phyloP scores from a whole-genome alignment of 2,329 filamentous ascomycete genomes.

The Macrophomina phaseolina region DNA sequence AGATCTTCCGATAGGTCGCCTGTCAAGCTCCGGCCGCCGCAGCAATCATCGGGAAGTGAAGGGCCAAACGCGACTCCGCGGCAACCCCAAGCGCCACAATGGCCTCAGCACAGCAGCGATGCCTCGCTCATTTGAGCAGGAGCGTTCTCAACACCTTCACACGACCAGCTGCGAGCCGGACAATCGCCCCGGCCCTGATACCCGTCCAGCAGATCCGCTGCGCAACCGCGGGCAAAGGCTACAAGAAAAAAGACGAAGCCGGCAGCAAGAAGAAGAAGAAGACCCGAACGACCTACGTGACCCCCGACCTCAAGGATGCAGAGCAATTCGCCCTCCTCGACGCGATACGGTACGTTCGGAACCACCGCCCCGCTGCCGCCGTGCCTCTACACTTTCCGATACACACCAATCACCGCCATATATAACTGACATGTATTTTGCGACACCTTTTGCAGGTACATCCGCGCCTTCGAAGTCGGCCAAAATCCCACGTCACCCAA shows the following conservation, averaged over 20 bases:
- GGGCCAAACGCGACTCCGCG: conserved; percentile 11
- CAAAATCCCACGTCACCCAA: conserved; percentile 74
- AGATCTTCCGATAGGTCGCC: conserved; percentile 12
- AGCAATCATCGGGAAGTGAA: conserved; percentile 17
- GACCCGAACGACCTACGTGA: conserved; percentile 68
- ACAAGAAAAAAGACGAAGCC: conserved; percentile 49
- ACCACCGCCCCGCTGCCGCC: not conserved
- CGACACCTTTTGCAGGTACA: conserved; percentile 64
- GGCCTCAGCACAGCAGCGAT: conserved; percentile 42
- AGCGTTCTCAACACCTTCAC: conserved; percentile 28
- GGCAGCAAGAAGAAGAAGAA: conserved; percentile 64
- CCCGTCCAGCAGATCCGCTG: conserved; percentile 45
- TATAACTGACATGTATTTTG: not conserved
- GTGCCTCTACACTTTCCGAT: no score
- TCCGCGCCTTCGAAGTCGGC: conserved; percentile 92
- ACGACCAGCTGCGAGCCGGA: conserved; percentile 7
- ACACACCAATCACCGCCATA: no score
- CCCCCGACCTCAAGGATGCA: conserved; percentile 66
- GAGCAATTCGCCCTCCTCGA: conserved; percentile 84
- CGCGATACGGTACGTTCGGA: conserved; percentile 76
- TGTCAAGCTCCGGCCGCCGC: conserved; percentile 16
- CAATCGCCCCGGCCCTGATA: conserved; percentile 26
- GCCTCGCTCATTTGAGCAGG: conserved; percentile 43
- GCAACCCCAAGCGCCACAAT: conserved; percentile 33
- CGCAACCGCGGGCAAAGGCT: conserved; percentile 44